Evolutionary conservation across 257 asterid genomes (phyloP), one percentile per base, ranked within the genome.

Genomic region (Pogostemon cablin): DNA sequence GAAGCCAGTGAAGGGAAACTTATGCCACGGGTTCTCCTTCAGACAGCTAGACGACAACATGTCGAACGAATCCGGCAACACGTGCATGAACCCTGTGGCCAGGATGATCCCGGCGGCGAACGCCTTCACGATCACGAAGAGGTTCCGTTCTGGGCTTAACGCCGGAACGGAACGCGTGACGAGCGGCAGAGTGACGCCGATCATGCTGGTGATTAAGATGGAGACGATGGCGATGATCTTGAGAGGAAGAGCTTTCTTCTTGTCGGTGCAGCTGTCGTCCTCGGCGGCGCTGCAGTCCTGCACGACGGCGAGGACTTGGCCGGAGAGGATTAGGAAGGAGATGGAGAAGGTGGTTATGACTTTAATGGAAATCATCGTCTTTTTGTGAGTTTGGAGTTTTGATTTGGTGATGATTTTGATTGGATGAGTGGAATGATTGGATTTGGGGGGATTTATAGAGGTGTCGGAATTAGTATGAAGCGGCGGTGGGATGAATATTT

Each of bases 61-160:
- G 53, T 84, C 92, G 65, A 84, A 86, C 0, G 95, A 86, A 9
- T 86, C 90, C 0, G 95, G 95, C 7, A 86, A 6, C 0, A 88
- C 92, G 75, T 86, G 92, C 88, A 82, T 88, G 64, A 86, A 87
- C 0, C 91, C 95, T 0, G 95, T 87, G 6, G 83, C 95, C 0
- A 87, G 53, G 0, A 88, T 88, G 2, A 86, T 84, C 0, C 92
- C 92, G 1, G 90, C 69, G 0, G 92, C 92, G 35, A 88, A 84
- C 0, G 85, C 78, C 58, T 86, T 88, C 0, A 88, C 87, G 0
- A 88, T 48, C 7, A 80, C 79, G 17, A 88, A 86, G 6, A 83
- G 44, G 69, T 10, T 73, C 32, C 83, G 72, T 0, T 83, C 84
- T 0, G 85, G 92, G 72, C 80, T 74, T 0, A 84, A 60, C 9